Percentiles rank a stretch among this genome's conserved stretches.
These are phyloP conservation scores for Vitis cinerea DNA, from an alignment of 164 flowering plant genomes.

Conservation along the genomic window DNA sequence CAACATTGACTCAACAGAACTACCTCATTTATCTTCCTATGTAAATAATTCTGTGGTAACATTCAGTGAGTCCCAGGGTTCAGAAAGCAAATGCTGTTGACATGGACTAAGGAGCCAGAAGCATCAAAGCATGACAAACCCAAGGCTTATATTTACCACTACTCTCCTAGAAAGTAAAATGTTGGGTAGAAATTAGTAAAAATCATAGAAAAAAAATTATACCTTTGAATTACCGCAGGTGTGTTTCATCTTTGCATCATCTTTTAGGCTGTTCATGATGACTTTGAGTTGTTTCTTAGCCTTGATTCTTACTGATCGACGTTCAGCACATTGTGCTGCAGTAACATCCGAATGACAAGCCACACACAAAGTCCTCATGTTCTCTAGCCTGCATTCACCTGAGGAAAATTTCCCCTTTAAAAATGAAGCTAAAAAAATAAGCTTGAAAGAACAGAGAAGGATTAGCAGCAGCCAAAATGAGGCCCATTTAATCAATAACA, in stretches of 20 bases:
- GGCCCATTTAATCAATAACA: too few relatives aligned
- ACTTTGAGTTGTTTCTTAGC: conserved; percentile 62
- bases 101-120: too few relatives aligned
- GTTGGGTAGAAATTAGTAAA: too few relatives aligned
- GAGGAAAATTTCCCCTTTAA: background rate
- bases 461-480: too few relatives aligned
- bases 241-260: conserved; percentile 9
- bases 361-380: conserved; percentile 91
- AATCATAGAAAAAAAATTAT: background rate
- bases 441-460: background rate
- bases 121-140: too few relatives aligned
- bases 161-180: too few relatives aligned
- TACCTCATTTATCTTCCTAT: too few relatives aligned
- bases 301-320: conserved; percentile 35
- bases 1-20: too few relatives aligned
- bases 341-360: conserved; percentile 92
- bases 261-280: conserved; percentile 35
- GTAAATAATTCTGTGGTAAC: too few relatives aligned
- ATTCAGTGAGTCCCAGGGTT: too few relatives aligned
- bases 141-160: too few relatives aligned
- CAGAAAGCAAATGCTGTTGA: too few relatives aligned
- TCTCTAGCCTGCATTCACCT: conserved; percentile 91
- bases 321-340: conserved; percentile 60
- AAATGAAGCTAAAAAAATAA: background rate
- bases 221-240: conserved; percentile 24